These are phyloP conservation scores for sunflower (Helianthus annuus) DNA, from an alignment of 129 eudicot species.

Conservation along the genomic window DNA sequence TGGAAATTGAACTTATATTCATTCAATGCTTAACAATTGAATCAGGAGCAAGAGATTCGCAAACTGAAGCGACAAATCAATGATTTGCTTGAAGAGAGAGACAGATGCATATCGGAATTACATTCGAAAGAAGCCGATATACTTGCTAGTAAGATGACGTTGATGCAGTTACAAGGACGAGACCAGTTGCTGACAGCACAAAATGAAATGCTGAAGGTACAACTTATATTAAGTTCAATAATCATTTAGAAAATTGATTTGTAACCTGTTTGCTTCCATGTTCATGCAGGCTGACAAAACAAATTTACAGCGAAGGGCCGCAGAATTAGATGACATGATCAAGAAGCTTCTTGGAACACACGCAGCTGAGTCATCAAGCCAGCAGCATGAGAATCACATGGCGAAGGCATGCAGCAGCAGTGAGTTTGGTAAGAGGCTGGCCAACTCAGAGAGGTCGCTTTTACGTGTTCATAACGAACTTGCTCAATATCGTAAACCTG, in stretches of 20 bases:
- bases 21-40: slow-evolving; percentile 15
- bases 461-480: slow-evolving; percentile 48
- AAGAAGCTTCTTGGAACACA: slow-evolving; percentile 57
- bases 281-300: slow-evolving; percentile 60
- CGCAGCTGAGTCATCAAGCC: slow-evolving; percentile 26
- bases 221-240: background rate
- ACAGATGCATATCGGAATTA: slow-evolving; percentile 63
- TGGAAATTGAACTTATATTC: slow-evolving; percentile 4
- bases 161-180: slow-evolving; percentile 68
- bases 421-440: slow-evolving; percentile 47
- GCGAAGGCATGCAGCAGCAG: slow-evolving; percentile 29
- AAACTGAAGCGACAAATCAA: slow-evolving; percentile 52
- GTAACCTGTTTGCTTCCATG: background rate
- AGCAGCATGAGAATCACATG: slow-evolving; percentile 30
- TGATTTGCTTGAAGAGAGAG: slow-evolving; percentile 70
- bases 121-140: slow-evolving; percentile 53
- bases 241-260: background rate
- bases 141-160: slow-evolving; percentile 46
- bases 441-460: slow-evolving; percentile 50
- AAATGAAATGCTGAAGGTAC: slow-evolving; percentile 82
- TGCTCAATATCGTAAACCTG: slow-evolving; percentile 51
- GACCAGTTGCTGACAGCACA: slow-evolving; percentile 73
- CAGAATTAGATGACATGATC: slow-evolving; percentile 77
- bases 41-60: slow-evolving; percentile 70
- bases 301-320: slow-evolving; percentile 57